A percentile compares a stretch with the other conserved stretches of the same genome.
phyloP scores from a whole-genome alignment of 495 filamentous ascomycete genomes.

The Cenococcum geophilum region DNA sequence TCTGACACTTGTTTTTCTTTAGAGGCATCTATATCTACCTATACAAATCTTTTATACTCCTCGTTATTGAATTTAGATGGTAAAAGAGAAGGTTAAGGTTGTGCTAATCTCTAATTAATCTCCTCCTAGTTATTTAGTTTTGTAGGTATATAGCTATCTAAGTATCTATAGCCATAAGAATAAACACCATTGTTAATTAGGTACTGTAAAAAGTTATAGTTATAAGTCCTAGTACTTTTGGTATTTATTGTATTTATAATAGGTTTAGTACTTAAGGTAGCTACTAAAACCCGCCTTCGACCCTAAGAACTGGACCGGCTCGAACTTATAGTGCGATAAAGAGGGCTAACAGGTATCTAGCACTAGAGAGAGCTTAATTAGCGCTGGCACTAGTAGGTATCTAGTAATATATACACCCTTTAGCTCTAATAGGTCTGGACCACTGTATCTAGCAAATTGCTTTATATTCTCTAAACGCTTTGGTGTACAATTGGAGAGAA shows the following conservation, averaged over 20 bases:
- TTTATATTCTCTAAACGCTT: too few species aligned
- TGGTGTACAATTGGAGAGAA: too few species aligned
- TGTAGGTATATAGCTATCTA: conserved; percentile 18
- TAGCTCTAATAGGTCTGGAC: too few species aligned
- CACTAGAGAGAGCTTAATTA: too few species aligned
- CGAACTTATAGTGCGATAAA: conserved; percentile 22
- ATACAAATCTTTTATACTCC: conserved; percentile 32
- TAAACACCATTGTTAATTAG: conserved; percentile 27
- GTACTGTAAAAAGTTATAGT: conserved; percentile 29
- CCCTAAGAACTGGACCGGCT: conserved; percentile 20
- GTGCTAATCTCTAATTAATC: conserved; percentile 29
- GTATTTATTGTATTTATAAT: conserved; percentile 25
- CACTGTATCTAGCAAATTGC: too few species aligned
- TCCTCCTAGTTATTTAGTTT: conserved; percentile 27
- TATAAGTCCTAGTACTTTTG: conserved; percentile 21
- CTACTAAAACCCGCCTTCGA: conserved; percentile 12
- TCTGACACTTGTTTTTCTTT: conserved; percentile 36
- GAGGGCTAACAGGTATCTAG: conserved; percentile 19
- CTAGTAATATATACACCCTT: too few species aligned
- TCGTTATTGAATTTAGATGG: conserved; percentile 36
- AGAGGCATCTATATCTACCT: conserved; percentile 31
- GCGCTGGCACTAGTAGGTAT: too few species aligned
- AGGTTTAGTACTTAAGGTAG: conserved; percentile 13
- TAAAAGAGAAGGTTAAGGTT: conserved; percentile 39
- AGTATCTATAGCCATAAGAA: conserved; percentile 23